Evolutionary conservation across 2,329 filamentous ascomycete genomes (phyloP), one percentile per base, ranked within the genome.

Genomic region (Hypoxylon sp.): DNA sequence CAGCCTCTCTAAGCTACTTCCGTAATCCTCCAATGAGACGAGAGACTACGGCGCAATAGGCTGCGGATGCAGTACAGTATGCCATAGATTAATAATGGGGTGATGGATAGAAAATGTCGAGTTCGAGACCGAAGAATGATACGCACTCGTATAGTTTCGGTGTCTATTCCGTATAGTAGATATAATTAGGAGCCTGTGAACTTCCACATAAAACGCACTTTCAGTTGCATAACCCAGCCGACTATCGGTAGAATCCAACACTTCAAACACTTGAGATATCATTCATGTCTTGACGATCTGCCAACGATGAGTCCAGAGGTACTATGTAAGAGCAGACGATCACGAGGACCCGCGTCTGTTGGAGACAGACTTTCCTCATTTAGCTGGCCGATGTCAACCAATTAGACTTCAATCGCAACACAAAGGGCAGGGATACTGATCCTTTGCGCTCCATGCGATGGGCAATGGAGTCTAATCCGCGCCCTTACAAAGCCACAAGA

Each of bases 301-400:
- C 20, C 6, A 20, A 43, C 37, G 37, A 37, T 15, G 11, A 34
- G 32, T 15, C n/a, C 3, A 37, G 4, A 26, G 24, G 24, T 26
- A 26, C 24, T 13, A 37, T 4, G 32, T n/a, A 39, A 39, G 15
- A 39, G 37, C 17, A 34, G 13, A 34, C 32, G 59, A 65, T 65
- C 54, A 59, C 57, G 51, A 62, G 51, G 54, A 52, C 8, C n/a
- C 52, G 32, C 8, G 17, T 43, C 41, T 50, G n/a, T 48, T 39
- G 47, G 32, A 41, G 32, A 44, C 44, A 2, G 8, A 34, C 54
- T 60, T 68, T 63, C 65, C 59, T 46, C 15, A 55, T 63, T 51
- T 22, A 51, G 62, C 20, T 68, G 44, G 53, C 62, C 62, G 65
- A 61, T 3, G 34, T 13, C 20, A 49, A 15, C 65, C 65, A 68